Base-by-base conservation (phyloP, 1,284 basidiomycete genomes). In the Melampsora larici-populina region DNA sequence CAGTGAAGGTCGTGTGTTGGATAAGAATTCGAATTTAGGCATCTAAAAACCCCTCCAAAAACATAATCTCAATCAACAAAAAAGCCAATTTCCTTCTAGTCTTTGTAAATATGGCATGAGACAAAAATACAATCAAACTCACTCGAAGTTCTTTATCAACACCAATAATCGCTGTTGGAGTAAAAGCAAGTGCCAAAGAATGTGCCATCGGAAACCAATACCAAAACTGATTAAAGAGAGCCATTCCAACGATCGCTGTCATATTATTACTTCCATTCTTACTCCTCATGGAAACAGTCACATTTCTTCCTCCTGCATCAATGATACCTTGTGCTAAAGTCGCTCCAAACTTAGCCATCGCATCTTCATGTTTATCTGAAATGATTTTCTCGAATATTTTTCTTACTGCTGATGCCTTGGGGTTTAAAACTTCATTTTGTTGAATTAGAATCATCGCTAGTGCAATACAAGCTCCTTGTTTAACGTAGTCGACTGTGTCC, bases 151-250 rank as follows among this genome's bases (percentile, higher is more conserved):
- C 89, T 79, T 88, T 89, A 81, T 94, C 91, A 75, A 97, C 85
- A 31, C 92, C 94, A 81, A 98, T 94, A 79, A 97, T 90, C 15
- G 91, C 93, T 17, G 95, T 97, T 2, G 95, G 94, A 79, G 92
- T 91, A 84, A 98, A 97, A 1, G 94, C 90, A 80, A 98, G 86
- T 81, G 90, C 92, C 21, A 92, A 90, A 81, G 92, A 94, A 82
- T 97, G 94, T n/a, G 94, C 93, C 36, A 97, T 86, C 48, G 95
- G 95, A 85, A 94, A 98, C 95, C 95, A 98, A 84, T 97, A 97
- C 95, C 95, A 98, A 86, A 97, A 97, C 84, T 98, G 95, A 82
- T 91, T 93, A 86, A 98, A 98, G 82, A 98, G 85, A 21, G 91
- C 90, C 92, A 97, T 94, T 36, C 95, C 95, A 55, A 97, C 93